These are phyloP conservation scores for Lithohypha guttulata DNA, from an alignment of 2,329 filamentous ascomycete species.

Conservation along the genomic window DNA sequence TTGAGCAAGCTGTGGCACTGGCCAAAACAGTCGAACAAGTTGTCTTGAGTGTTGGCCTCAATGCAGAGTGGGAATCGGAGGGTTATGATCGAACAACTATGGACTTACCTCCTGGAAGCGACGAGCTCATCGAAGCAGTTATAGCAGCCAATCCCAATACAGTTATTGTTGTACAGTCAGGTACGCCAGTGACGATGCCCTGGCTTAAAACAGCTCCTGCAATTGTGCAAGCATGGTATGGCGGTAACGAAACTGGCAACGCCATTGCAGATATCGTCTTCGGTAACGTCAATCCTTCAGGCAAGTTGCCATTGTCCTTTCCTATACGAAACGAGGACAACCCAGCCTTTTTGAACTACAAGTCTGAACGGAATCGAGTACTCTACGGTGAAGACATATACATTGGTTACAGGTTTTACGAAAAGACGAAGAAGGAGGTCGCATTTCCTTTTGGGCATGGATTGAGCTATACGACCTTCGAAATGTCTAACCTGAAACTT, in stretches of 20 bases:
- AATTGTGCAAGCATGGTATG: constrained; percentile 71
- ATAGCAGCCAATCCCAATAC: constrained; percentile 57
- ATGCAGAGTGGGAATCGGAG: constrained; percentile 72
- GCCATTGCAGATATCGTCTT: constrained; percentile 69
- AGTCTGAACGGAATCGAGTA: constrained; percentile 57
- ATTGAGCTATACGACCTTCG: constrained; percentile 64
- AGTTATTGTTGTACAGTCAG: constrained; percentile 65
- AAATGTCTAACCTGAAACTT: constrained; percentile 38
- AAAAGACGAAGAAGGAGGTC: constrained; percentile 53
- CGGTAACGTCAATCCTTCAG: constrained; percentile 62
- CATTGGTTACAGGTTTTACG: constrained; percentile 71
- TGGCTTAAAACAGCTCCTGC: constrained; percentile 40
- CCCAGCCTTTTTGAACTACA: constrained; percentile 65
- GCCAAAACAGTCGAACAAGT: constrained; percentile 66
- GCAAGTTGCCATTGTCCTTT: constrained; percentile 64
- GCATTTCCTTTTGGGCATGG: constrained; percentile 74
- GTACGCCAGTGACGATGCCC: constrained; percentile 52
- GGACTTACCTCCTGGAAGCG: constrained; percentile 42
- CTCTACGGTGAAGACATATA: constrained; percentile 74
- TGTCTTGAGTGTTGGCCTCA: constrained; percentile 65
- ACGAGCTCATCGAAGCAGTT: constrained; percentile 53
- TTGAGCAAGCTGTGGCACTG: constrained; percentile 55
- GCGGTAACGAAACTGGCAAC: constrained; percentile 77
- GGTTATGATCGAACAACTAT: constrained; percentile 51
- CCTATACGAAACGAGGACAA: constrained; percentile 58